Conservation (phyloP, 164 flowering plant genomes). For the Annona cherimola region DNA sequence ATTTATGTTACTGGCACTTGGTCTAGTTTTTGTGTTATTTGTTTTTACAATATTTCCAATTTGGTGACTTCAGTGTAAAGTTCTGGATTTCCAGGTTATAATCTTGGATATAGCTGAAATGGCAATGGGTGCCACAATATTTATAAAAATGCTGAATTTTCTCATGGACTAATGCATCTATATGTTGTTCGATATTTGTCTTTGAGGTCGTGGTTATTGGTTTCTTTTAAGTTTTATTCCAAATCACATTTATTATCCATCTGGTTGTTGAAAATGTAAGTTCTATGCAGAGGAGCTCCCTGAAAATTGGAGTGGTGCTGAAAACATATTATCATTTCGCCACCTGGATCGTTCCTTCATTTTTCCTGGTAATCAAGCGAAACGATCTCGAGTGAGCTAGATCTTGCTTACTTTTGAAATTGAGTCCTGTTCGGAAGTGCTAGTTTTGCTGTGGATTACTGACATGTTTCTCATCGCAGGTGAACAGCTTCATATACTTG, state of each 20-base stretch:
- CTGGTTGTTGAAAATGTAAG: not conserved
- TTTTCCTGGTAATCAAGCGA: conserved; percentile 62
- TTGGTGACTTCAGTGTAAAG: no score
- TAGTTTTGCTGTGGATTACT: not conserved
- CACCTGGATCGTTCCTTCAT: conserved; percentile 81
- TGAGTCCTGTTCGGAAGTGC: not conserved
- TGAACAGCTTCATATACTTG: conserved; percentile 83
- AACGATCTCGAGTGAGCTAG: conserved; percentile 9
- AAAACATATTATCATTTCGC: conserved; percentile 55
- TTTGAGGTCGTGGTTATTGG: not conserved
- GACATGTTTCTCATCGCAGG: conserved; percentile 39
- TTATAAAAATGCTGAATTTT: not conserved
- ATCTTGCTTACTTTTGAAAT: conserved; percentile 9
- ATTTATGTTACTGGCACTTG: no score
- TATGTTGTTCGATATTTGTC: not conserved
- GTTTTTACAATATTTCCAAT: no score
- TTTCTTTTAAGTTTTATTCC: not conserved
- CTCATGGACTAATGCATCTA: not conserved
- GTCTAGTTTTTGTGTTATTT: no score
- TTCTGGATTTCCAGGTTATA: no score
- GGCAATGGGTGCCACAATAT: not conserved
- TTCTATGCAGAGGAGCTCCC: conserved; percentile 65
- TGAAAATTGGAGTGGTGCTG: conserved; percentile 61
- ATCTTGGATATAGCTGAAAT: no score
- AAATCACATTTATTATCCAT: not conserved